Evolutionary conservation across 768 basidiomycete genomes (phyloP).

Genomic region (Tricholoma saponaceum): DNA sequence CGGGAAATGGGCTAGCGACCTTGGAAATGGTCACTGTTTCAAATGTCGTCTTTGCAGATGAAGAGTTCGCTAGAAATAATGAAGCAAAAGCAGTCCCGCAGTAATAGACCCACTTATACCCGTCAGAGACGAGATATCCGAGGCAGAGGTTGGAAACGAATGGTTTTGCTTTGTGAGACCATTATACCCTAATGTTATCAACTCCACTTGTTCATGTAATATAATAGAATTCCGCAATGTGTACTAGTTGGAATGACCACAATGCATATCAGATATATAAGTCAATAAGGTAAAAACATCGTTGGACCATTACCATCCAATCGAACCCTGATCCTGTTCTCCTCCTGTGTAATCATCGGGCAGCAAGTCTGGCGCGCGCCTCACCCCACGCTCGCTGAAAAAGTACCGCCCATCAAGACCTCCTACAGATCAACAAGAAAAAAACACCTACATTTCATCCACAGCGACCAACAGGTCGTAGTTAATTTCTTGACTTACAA

Average conservation of each 20-base stretch:
- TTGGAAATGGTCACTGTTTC: conserved; percentile 29
- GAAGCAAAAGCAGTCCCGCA: not conserved
- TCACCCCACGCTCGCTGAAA: conserved; percentile 64
- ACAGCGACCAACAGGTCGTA: conserved; percentile 88
- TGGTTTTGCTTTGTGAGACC: no score
- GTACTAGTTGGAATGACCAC: not conserved
- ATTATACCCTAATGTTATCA: no score
- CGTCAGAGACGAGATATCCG: no score
- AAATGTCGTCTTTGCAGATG: conserved; percentile 38
- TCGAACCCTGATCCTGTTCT: conserved; percentile 40
- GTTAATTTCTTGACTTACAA: conserved; percentile 86
- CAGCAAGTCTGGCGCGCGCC: conserved; percentile 56
- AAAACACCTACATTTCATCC: conserved; percentile 81
- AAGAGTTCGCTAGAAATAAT: conserved; percentile 15
- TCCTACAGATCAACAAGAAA: not conserved
- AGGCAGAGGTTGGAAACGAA: no score
- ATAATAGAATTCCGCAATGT: no score
- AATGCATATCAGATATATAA: not conserved
- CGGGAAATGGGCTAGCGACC: conserved; percentile 17
- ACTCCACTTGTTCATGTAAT: no score
- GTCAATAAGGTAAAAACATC: not conserved
- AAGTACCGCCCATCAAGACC: conserved; percentile 1
- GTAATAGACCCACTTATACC: not conserved
- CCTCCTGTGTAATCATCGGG: conserved; percentile 56
- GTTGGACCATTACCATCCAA: conserved; percentile 27